Evolutionary conservation across 2,329 filamentous ascomycete genomes (phyloP), one percentile per base, ranked within the genome.

Genomic region (Cercospora beticola): DNA sequence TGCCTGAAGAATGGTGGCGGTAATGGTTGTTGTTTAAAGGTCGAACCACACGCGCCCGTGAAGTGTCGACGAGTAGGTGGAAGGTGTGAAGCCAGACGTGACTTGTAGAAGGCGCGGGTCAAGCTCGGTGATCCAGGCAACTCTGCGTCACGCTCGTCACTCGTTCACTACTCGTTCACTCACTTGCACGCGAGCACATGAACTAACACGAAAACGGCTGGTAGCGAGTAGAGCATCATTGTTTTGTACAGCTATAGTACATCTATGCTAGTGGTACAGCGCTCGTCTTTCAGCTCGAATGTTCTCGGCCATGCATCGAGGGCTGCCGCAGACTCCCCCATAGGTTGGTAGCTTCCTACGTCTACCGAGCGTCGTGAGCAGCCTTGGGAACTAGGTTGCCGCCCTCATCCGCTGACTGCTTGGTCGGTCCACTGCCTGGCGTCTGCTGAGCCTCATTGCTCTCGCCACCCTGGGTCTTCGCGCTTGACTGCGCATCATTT

Each of bases 231-330:
- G 66, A 65, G 62, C 40, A 33, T 61, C 31, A 36, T 61, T 60
- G 31, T 16, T 59, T 65, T 65, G 62, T 65, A 65, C 62, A 65
- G 23, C 46, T 65, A 68, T 68, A 28, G 26, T 68, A 68, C 66
- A 68, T 65, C 62, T 62, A 68, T 65, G 57, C 49, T 68, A 65
- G 33, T 62, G 5, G 31, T 65, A 62, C 62, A 68, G 46, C 21
- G 62, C 31, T 57, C 14, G 49, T 40, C 16, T 6, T 56, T 14
- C 30, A 28, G 28, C 52, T 31, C 26, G 49, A 16, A 23, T 23
- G 21, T 26, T 54, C 49, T 26, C 49, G 21, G 2, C 49, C 49
- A 28, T 54, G 49, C 43, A 21, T 23, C 23, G 12, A 54, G 23
- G 10, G 14, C 12, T 5, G 49, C 49, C 21, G 49, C 23, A 28